Conservation (phyloP, 345 rosid genomes). For the Isatis tinctoria region DNA sequence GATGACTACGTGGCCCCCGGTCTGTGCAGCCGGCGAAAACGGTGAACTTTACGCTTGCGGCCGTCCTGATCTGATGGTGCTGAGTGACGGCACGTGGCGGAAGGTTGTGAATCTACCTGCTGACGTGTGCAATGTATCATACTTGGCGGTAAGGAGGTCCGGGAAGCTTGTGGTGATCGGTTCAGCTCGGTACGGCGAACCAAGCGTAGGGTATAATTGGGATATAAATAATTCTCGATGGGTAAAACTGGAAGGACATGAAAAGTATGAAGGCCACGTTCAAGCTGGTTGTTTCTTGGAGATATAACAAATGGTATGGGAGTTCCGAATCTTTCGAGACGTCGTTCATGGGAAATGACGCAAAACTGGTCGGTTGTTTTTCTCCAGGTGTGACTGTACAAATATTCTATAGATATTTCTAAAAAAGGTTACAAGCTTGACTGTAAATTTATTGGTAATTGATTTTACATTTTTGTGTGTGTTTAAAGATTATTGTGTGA, state of each 20-base stretch:
- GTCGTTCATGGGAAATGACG: neutral
- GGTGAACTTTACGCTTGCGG: slow-evolving; percentile 43
- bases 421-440: neutral
- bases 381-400: neutral
- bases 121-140: slow-evolving; percentile 40
- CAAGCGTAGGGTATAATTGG: slow-evolving; percentile 18
- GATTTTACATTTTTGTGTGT: neutral
- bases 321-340: neutral
- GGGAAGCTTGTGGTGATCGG: slow-evolving; percentile 61
- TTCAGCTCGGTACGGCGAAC: slow-evolving; percentile 27
- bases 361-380: neutral
- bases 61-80: slow-evolving; percentile 37
- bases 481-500: neutral
- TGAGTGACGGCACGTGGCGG: slow-evolving; percentile 39
- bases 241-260: slow-evolving; percentile 12
- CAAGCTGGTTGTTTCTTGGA: slow-evolving; percentile 32
- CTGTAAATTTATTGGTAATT: neutral
- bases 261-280: slow-evolving; percentile 19
- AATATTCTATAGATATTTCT: neutral
- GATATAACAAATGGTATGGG: neutral
- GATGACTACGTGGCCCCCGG: slow-evolving; percentile 44
- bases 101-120: slow-evolving; percentile 43
- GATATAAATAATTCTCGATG: slow-evolving; percentile 7
- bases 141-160: slow-evolving; percentile 39
- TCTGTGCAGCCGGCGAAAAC: slow-evolving; percentile 26